Base-by-base conservation (phyloP, 345 rosid species). In the Limnanthes douglasii region DNA sequence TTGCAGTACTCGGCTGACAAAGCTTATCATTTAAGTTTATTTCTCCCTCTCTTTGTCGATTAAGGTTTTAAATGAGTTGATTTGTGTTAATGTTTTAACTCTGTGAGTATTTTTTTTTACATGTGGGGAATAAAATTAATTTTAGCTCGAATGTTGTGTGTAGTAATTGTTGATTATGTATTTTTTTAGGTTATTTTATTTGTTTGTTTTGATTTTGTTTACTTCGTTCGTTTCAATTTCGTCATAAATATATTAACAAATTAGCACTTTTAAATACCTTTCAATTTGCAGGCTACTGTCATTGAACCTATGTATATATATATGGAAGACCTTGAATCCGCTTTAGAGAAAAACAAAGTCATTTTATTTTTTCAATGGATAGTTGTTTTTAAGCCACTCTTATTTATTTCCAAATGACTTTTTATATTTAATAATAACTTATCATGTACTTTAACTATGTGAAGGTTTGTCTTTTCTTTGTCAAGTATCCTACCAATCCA, bases 251-350 rank as follows among this genome's bases (percentile, higher is more conserved):
- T n/a, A n/a, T n/a, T n/a, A n/a, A n/a, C n/a, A n/a, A n/a, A n/a
- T n/a, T n/a, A n/a, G n/a, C n/a, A n/a, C 24, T 7, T 3, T 13
- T 50, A 12, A 50, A 6, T 2, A 43, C 27, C n/a, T 39, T 51
- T 45, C 33, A 44, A 45, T 41, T 19, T 73, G 68, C 78, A 90
- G 98, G 78, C 78, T 37, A 80, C 94, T 7, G 86, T 84, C 47
- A 80, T 90, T 53, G 96, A 84, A 51, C 98, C 98, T 47, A 94
- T n/a, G n/a, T n/a, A n/a, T n/a, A n/a, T 94, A 32, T 96, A 90
- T 53, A 57, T 80, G 18, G 62, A 53, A 15, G 86, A 72, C 38
- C 59, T 85, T 64, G 83, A 85, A 57, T 53, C 80, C 37, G 80
- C 92, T 1, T 83, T 90, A 20, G 59, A 73, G 34, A 48, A 72